Percentiles rank a stretch among this genome's conserved stretches.
These are phyloP conservation scores for Chloris gayana DNA, from an alignment of 176 grass and related monocot species.

Conservation along the genomic window DNA sequence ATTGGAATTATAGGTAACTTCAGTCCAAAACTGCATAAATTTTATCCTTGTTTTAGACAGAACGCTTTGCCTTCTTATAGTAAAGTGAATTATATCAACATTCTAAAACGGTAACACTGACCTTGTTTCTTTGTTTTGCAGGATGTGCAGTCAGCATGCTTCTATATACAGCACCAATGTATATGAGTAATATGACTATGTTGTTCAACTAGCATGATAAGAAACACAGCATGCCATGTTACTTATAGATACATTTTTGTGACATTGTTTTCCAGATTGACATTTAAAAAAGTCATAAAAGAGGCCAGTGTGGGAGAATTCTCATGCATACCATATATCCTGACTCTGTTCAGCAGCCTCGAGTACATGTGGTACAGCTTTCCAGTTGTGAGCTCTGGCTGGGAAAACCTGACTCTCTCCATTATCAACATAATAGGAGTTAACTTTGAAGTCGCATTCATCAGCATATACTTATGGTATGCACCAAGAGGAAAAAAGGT, in stretches of 20 bases:
- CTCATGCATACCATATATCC: conserved; percentile 70
- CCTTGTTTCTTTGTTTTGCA: conserved; percentile 39
- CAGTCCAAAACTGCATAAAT: not conserved
- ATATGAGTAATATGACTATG: conserved; percentile 36
- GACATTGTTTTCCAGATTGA: conserved; percentile 55
- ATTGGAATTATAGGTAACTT: conserved; percentile 65
- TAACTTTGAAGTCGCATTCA: conserved; percentile 59
- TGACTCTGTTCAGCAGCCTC: conserved; percentile 59
- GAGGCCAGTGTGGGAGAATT: conserved; percentile 70
- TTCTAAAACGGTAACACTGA: conserved; percentile 1
- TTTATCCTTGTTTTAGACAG: not conserved
- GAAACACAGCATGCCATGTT: conserved; percentile 2
- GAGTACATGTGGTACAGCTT: conserved; percentile 70
- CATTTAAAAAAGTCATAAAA: conserved; percentile 70
- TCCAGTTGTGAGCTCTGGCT: conserved; percentile 64
- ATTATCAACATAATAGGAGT: conserved; percentile 55
- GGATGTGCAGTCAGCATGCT: conserved; percentile 61
- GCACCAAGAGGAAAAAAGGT: conserved; percentile 63
- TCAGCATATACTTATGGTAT: conserved; percentile 72
- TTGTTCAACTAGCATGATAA: conserved; percentile 6
- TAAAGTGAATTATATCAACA: not conserved
- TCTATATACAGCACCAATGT: conserved; percentile 76
- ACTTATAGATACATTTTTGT: conserved; percentile 2
- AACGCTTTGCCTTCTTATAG: not conserved
- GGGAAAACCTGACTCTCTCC: conserved; percentile 64